Base-by-base conservation (phyloP, 495 filamentous ascomycete genomes). In the Aspergillus cavernicola region DNA sequence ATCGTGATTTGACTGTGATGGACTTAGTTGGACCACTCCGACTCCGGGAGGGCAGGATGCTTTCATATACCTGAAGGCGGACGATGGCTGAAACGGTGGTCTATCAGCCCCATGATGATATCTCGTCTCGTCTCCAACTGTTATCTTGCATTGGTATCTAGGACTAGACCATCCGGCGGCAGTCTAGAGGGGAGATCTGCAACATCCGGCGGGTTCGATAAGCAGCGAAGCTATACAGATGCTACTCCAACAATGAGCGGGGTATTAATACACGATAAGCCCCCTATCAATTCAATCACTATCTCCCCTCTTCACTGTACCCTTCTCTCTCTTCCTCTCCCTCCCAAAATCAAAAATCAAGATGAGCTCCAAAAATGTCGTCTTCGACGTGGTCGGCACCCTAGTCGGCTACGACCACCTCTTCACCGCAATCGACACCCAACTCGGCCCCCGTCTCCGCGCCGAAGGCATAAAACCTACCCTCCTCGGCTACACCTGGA, bases 351-450 rank as follows among this genome's bases (percentile, higher is more conserved):
- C n/a, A 15, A 22, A 20, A 10, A 15, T 13, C 51, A 40, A 16
- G 9, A 46, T 53, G 51, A 15, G 32, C 41, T 46, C 41, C n/a
- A 68, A 71, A 52, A 66, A 70, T 31, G 64, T 74, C 39, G 71
- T 73, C 18, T 75, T 75, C 39, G 69, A 75, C 49, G 63, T 75
- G 12, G 67, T 75, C 29, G 72, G 70, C 20, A 75, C 72, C 10
- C 61, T 66, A 0, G 64, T 73, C 33, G 52, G 56, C 26, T 73
- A 66, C 55, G 64, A 68, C 12, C 43, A 53, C 45, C 56, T 72
- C 37, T 67, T 60, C 58, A 45, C 59, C 20, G 60, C 65, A 33
- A 65, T 74, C 31, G 63, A 66, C 29, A 29, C 36, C 28, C 57
- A 53, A 11, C 55, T 74, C 13, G 72, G 70, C 13, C 55, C 57